These are phyloP conservation scores for Botrytis byssoidea DNA, from an alignment of 2,329 filamentous ascomycete genomes.

Conservation along the genomic window DNA sequence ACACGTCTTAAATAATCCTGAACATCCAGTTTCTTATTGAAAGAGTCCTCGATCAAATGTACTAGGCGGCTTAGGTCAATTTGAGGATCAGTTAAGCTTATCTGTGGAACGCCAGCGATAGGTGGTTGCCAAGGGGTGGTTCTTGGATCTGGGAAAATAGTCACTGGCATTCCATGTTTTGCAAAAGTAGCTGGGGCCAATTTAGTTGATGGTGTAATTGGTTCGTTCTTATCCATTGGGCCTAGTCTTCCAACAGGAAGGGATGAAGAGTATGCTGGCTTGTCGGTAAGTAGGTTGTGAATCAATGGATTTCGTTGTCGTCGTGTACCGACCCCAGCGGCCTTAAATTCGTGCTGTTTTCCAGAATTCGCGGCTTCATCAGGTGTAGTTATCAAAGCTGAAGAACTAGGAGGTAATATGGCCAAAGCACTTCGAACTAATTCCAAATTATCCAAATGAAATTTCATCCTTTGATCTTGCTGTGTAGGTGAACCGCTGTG, in stretches of 20 bases:
- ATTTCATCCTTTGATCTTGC: constrained; percentile 36
- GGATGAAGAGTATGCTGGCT: constrained; percentile 88
- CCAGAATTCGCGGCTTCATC: constrained; percentile 65
- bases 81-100: constrained; percentile 73
- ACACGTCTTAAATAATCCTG: constrained; percentile 81
- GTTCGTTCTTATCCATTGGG: constrained; percentile 19
- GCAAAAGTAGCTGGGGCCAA: constrained; percentile 70
- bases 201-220: constrained; percentile 39
- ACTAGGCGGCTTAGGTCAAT: constrained; percentile 83
- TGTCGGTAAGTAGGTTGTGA: constrained; percentile 93
- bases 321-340: constrained; percentile 50
- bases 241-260: constrained; percentile 69
- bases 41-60: constrained; percentile 90
- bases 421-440: constrained; percentile 69
- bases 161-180: constrained; percentile 87
- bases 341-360: constrained; percentile 38
- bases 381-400: constrained; percentile 85
- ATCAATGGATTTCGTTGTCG: constrained; percentile 77
- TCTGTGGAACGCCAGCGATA: constrained; percentile 54
- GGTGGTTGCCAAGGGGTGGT: constrained; percentile 67
- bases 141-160: constrained; percentile 72
- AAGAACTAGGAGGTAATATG: constrained; percentile 78
- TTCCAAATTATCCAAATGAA: constrained; percentile 69
- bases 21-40: constrained; percentile 79
- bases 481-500: constrained; percentile 10